phyloP scores from a whole-genome alignment of 1,284 basidiomycete species.

The Coniophora puteana region DNA sequence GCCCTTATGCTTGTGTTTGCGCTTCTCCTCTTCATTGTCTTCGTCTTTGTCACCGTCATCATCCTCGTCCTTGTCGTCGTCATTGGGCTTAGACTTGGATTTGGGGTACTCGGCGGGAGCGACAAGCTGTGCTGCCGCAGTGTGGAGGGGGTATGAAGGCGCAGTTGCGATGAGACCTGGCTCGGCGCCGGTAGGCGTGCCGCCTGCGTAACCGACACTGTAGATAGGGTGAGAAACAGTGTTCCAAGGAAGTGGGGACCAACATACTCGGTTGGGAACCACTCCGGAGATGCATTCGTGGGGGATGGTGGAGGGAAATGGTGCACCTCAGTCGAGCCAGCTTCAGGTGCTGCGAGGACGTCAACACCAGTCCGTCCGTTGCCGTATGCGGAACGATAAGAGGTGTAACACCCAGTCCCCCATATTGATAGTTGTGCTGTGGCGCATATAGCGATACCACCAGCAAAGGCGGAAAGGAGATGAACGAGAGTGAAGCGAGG shows the following conservation, averaged over 20 bases:
- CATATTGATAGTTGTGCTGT: conserved; percentile 22
- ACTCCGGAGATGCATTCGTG: conserved; percentile 62
- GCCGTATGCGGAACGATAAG: not conserved
- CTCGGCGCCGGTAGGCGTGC: conserved; percentile 83
- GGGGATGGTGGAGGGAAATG: conserved; percentile 69
- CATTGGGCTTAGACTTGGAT: conserved; percentile 1
- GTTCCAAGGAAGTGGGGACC: not conserved
- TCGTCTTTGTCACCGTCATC: conserved; percentile 16
- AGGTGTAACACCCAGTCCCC: conserved; percentile 13
- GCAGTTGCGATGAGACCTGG: conserved; percentile 76
- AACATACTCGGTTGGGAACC: conserved; percentile 61
- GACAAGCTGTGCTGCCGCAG: conserved; percentile 65
- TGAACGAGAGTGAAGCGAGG: conserved; percentile 16
- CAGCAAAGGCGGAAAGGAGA: conserved; percentile 22
- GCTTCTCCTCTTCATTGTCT: conserved; percentile 16
- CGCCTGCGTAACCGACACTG: conserved; percentile 74
- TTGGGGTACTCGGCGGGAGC: conserved; percentile 31
- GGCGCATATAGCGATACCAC: conserved; percentile 22
- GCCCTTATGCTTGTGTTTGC: conserved; percentile 17
- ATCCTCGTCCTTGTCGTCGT: conserved; percentile 14
- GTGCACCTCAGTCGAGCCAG: conserved; percentile 67
- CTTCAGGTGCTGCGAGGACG: conserved; percentile 50
- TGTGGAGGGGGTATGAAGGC: conserved; percentile 71
- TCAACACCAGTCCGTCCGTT: conserved; percentile 4
- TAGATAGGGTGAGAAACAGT: not conserved